These are phyloP conservation scores for Carex parvula DNA, from an alignment of 176 grass and related monocot genomes.

Conservation along the genomic window DNA sequence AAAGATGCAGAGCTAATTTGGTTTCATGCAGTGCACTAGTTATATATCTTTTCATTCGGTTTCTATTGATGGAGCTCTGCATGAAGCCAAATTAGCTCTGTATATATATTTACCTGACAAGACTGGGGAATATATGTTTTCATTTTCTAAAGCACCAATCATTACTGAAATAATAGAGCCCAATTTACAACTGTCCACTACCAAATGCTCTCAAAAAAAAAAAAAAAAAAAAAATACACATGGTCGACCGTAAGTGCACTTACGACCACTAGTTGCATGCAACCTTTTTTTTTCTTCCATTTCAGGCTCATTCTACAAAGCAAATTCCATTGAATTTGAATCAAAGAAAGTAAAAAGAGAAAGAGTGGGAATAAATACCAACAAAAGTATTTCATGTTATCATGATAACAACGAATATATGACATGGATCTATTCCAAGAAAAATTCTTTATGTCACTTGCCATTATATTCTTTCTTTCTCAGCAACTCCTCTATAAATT, in stretches of 20 bases:
- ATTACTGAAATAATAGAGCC: too few species aligned
- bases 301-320: constrained; percentile 4
- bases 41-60: too few species aligned
- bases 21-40: too few species aligned
- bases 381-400: not conserved
- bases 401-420: constrained; percentile 10
- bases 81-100: too few species aligned
- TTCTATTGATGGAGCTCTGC: too few species aligned
- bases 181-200: not conserved
- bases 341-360: constrained; percentile 16
- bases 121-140: too few species aligned
- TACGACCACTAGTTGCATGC: not conserved
- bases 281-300: not conserved
- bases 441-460: constrained; percentile 7
- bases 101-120: too few species aligned
- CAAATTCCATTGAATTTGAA: constrained; percentile 18
- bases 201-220: too few species aligned
- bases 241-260: not conserved
- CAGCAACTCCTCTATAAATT: not conserved
- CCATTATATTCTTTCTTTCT: constrained; percentile 9
- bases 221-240: too few species aligned
- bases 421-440: not conserved
- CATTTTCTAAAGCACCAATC: not conserved
- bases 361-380: constrained; percentile 15
- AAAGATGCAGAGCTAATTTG: too few species aligned